A percentile compares a stretch with the other conserved stretches of the same genome.
These are phyloP conservation scores for Eremochloa ophiuroides DNA, from an alignment of 176 grass and related monocot genomes.

Conservation along the genomic window DNA sequence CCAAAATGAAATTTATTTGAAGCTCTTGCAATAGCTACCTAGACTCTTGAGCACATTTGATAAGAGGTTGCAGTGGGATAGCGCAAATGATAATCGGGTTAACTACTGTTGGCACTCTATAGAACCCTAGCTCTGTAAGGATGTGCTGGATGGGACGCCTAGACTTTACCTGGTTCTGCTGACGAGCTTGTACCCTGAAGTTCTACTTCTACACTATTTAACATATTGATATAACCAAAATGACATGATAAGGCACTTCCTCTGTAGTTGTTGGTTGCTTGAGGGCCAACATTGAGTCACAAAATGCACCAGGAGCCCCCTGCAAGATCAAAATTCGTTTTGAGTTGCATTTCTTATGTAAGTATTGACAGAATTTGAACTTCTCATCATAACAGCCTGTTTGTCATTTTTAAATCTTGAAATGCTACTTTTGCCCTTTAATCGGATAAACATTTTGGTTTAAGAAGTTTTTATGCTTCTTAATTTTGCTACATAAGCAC, in stretches of 20 bases:
- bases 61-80: background rate
- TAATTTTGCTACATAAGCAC: slow-evolving; percentile 4
- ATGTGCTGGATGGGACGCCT: background rate
- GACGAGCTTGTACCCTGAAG: background rate
- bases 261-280: background rate
- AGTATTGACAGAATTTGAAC: background rate
- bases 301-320: background rate
- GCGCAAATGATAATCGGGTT: background rate
- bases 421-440: background rate
- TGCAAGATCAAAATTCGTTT: background rate
- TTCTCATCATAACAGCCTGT: background rate
- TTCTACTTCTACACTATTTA: background rate
- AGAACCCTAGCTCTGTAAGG: background rate
- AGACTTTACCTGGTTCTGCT: background rate
- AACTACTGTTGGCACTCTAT: background rate
- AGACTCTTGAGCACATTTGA: background rate
- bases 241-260: background rate
- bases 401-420: background rate
- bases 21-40: background rate
- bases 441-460: background rate
- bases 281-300: background rate
- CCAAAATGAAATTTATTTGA: background rate
- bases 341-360: background rate
- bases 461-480: background rate
- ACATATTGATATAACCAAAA: background rate